Evolutionary conservation across 192 early-diverging fungal genomes (phyloP), one percentile per base, ranked within the genome.

Genomic region (Funneliformis geosporum): DNA sequence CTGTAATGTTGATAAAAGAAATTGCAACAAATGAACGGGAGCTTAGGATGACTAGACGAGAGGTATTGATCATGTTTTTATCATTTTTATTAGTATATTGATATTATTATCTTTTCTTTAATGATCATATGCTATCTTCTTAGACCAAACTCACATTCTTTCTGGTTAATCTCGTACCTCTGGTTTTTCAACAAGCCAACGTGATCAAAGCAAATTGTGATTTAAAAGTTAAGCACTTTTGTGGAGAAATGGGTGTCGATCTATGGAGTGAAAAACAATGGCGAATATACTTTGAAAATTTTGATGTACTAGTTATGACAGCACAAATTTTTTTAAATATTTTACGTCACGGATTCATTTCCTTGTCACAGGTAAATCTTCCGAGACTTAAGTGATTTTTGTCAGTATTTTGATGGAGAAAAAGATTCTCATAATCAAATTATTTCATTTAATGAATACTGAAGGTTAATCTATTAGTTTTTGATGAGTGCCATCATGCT

Each of bases 401-500:
- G 33, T 33, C 2, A 0, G 33, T 33, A 33, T 33, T 33, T 33
- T 33, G 33, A 33, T 33, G 33, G 33, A 33, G 0, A 33, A 33
- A 33, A 33, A 2, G 33, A 33, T 2, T 33, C 33, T 33, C 33
- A 33, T 33, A 33, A 33, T 33, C 33, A 33, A 33, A 33, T 33
- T 33, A 33, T 62, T 42, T 78, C 60, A 27, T 33, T 21, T 44
- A 33, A 47, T 50, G 21, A n/a, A 28, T 81, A 25, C 21, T 21
- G 33, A 25, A 94, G 88, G 89, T 97, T 42, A 87, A 93, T 80
- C 81, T 98, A 70, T 84, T 98, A 8, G 89, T 98, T n/a, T 95
- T 98, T 87, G 97, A 98, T 83, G 97, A 98, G 82, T 95, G 93
- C 70, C 97, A 99, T 84, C 94, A 99, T 81, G 88, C 96, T 6